Evolutionary conservation across 768 basidiomycete genomes (phyloP).

Genomic region (Lactifluus subvellereus): DNA sequence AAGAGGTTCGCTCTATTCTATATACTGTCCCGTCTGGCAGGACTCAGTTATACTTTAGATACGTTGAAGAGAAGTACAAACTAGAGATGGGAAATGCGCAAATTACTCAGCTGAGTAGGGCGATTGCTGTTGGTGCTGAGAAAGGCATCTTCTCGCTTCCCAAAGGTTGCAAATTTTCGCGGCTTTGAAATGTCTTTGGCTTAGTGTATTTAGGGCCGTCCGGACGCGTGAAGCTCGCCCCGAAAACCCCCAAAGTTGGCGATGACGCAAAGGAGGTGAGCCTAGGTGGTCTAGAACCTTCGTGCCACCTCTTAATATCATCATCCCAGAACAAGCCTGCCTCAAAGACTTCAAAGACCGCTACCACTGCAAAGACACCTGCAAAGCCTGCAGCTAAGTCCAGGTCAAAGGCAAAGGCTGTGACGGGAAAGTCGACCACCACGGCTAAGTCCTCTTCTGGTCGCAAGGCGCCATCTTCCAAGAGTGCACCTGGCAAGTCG

Average conservation of each 20-base stretch:
- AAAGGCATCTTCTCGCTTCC: slow-evolving; percentile 81
- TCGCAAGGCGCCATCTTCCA: slow-evolving; percentile 25
- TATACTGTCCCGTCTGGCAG: slow-evolving; percentile 5
- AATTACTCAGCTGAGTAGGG: slow-evolving; percentile 69
- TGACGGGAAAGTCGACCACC: slow-evolving; percentile 27
- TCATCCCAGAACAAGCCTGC: slow-evolving; percentile 35
- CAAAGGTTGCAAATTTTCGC: slow-evolving; percentile 53
- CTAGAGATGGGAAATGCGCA: slow-evolving; percentile 76
- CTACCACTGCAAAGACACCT: slow-evolving; percentile 29
- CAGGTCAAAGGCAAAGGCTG: slow-evolving; percentile 31
- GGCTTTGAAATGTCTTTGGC: slow-evolving; percentile 1
- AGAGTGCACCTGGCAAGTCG: slow-evolving; percentile 22
- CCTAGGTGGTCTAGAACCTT: slow-evolving; percentile 24
- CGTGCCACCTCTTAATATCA: slow-evolving; percentile 12
- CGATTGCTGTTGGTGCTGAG: slow-evolving; percentile 76
- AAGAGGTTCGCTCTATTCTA: slow-evolving; percentile 64
- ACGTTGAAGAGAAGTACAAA: slow-evolving; percentile 76
- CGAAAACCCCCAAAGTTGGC: slow-evolving; percentile 47
- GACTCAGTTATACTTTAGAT: slow-evolving; percentile 42
- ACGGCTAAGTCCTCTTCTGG: slow-evolving; percentile 31
- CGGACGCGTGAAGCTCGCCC: slow-evolving; percentile 62
- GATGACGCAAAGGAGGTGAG: slow-evolving; percentile 56
- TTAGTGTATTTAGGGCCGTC: slow-evolving; percentile 34
- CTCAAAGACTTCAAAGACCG: slow-evolving; percentile 33
- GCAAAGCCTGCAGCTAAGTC: slow-evolving; percentile 29